Base-by-base conservation (phyloP, 2,329 filamentous ascomycete genomes). In the Akanthomyces lecanii region DNA sequence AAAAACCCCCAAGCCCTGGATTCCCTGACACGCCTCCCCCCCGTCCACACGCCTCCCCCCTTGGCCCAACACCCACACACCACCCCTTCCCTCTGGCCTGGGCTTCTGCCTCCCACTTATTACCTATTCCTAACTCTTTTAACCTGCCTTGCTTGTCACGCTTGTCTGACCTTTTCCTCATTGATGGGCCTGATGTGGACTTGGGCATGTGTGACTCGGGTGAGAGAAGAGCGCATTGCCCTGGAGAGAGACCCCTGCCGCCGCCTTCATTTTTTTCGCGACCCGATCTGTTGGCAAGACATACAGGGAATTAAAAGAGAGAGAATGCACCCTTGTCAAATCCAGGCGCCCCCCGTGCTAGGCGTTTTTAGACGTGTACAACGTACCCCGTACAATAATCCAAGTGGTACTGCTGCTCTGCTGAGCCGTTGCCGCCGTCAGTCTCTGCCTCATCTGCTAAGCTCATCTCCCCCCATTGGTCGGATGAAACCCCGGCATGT, bases 381-480 rank as follows among this genome's bases (percentile, higher is more conserved):
- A 18, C n/a, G 42, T 42, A 60, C 57, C 57, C 45, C 45, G 59
- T 62, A 55, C 51, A 54, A 50, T n/a, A 61, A 36, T 30, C 28
- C n/a, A 30, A 42, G 45, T 60, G 14, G 59, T 61, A 54, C 51
- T 54, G 69, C 33, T 36, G 4, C 33, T 36, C 33, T 70, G 65
- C 66, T 71, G 68, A 65, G 66, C 70, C 66, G 67, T 71, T 72
- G 70, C 71, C 71, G 69, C 72, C 69, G 67, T 68, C 66, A 66
- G 64, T 38, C 69, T 72, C 69, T 73, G 70, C 72, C 71, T 75
- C 72, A 71, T 71, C 66, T 68, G 66, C 71, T 70, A 47, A 68
- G 69, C 68, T 68, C 69, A 71, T 73, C 67, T 67, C 66, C 67
- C 66, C 68, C 66, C 66, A 74, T 75, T 76, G 74, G 74, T 71